A percentile compares a stretch with the other conserved stretches of the same genome.
These are phyloP conservation scores for Fusarium incarnatum DNA, from an alignment of 2,329 filamentous ascomycete species.

Conservation along the genomic window DNA sequence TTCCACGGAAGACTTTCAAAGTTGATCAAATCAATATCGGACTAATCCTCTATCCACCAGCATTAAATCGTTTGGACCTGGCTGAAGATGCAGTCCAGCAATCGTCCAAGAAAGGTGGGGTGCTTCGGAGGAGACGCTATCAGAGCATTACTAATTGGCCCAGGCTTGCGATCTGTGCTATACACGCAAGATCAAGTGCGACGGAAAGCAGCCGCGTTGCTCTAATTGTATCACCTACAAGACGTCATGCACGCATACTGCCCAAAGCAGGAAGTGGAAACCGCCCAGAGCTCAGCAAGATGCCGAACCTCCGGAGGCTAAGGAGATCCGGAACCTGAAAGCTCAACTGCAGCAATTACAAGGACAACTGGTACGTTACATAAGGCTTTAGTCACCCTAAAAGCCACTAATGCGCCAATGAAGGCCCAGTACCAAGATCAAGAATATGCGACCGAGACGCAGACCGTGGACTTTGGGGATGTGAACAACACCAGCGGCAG, in stretches of 20 bases:
- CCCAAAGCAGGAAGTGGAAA: conserved; percentile 10
- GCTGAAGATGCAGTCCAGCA: background rate
- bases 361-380: background rate
- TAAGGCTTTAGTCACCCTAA: too few relatives aligned
- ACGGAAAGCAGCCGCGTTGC: conserved; percentile 7
- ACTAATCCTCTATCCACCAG: background rate
- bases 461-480: background rate
- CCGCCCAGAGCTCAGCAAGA: background rate
- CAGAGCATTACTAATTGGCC: background rate
- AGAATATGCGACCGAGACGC: rapidly evolving
- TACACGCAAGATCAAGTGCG: conserved; percentile 19
- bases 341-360: conserved; percentile 1
- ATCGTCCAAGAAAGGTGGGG: conserved; percentile 5
- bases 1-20: background rate
- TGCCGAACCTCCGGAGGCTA: background rate
- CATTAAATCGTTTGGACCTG: rapidly evolving
- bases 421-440: background rate
- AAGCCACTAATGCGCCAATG: background rate
- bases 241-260: background rate
- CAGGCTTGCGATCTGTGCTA: conserved; percentile 20
- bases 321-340: background rate
- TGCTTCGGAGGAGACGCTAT: background rate
- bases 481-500: background rate
- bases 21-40: rapidly evolving
- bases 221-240: conserved; percentile 19